Evolutionary conservation across 306 rosid species (phyloP), one percentile per base, ranked within the genome.

Genomic region (Abrus pulchellus): DNA sequence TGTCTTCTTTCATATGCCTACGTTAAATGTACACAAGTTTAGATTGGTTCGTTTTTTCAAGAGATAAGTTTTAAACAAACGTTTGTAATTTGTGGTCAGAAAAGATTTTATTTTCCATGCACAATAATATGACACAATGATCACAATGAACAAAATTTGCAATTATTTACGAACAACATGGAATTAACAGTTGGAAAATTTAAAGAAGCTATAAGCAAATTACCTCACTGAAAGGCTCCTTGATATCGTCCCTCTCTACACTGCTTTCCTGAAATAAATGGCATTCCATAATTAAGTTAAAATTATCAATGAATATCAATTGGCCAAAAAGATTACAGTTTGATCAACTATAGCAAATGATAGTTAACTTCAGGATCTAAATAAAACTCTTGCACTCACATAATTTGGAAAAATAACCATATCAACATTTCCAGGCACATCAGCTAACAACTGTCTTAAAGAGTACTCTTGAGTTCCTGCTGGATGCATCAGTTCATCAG

Each of bases 221-320:
- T 87, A 95, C 99, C 99, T 95, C 99, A 27, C 93, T 93, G 88
- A 95, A 95, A 80, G 99, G 99, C 82, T 95, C 99, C 85, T 65
- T 88, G 74, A 95, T 82, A 87, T 95, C 94, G 41, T 95, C 98
- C 62, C 87, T 86, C 82, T 95, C 98, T 34, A 95, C 96, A 80
- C 98, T 87, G 85, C 98, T 95, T 85, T 95, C 99, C 99, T 95
- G 92, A 66, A 82, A 61, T 55, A 89, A 81, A 74, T 41, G 60
- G 38, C 57, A 84, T 67, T 44, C 70, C 84, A 80, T 50, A 66
- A 80, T 60, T 50, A 36, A 43, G 72, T 77, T 29, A 77, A 73
- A 40, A 59, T 70, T 36, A 55, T 74, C 69, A 57, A 59, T 7
- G 29, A 66, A 77, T 56, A 78, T 57, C 66, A 55, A 68, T 30